Evolutionary conservation across 352 stramenopile species (phyloP), one percentile per base, ranked within the genome.

Genomic region (Globisporangium abappressorium): DNA sequence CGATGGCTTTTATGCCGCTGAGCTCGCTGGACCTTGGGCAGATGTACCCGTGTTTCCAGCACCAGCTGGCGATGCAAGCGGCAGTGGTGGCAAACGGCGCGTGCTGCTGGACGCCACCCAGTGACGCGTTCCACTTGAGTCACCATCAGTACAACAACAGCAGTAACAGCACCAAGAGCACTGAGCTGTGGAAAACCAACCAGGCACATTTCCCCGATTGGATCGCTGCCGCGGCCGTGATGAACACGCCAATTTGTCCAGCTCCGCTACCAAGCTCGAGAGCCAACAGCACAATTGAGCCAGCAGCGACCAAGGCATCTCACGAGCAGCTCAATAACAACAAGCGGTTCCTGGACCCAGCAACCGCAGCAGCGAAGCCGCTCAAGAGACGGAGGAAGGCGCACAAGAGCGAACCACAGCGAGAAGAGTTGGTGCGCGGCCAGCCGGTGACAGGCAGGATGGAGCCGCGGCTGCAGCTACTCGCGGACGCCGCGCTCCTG

Each of bases 401-500:
- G 33, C 28, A 11, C 9, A 58, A 47, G 55, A 64, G 38, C 43
- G 55, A 69, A n/a, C 20, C 64, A 3, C 64, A 69, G 43, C 56
- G 46, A 41, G 55, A 64, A 58, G 64, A 69, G 28, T 22, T 69
- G 30, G 55, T 59, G 41, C 30, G n/a, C 38, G 55, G 43, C 41
- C 69, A 36, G 51, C 64, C 24, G 20, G 46, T 57, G 66, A 59
- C 57, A 57, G 65, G 33, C 46, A 60, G 49, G 67, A 65, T 64
- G 24, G 68, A 82, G 46, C 82, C 82, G 15, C 80, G 76, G 3
- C 71, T 94, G 24, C 81, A 92, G 65, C 77, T 93, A n/a, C 71
- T 93, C 26, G 85, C 85, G 2, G 86, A 93, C 53, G 85, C 85
- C 2, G 85, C 85, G 9, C 70, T 93, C 30, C 70, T 91, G 57